phyloP scores from a whole-genome alignment of 768 basidiomycete species.

The Trametes maxima region DNA sequence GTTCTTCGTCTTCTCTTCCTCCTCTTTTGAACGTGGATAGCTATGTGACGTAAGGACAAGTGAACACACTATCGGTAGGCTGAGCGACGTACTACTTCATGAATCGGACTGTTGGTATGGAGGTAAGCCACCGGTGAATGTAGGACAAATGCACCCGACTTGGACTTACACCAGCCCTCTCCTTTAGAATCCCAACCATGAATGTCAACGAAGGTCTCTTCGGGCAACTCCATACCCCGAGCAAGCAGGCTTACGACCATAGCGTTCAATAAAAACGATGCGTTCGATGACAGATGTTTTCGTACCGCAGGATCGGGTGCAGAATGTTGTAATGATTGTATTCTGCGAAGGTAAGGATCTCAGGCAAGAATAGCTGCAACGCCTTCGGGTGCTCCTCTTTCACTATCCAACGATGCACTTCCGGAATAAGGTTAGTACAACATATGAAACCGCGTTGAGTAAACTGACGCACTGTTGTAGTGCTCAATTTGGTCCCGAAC shows the following conservation, averaged over 20 bases:
- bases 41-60: conserved; percentile 20
- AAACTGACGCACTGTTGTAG: conserved; percentile 40
- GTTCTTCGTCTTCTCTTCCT: conserved; percentile 33
- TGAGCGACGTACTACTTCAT: conserved; percentile 60
- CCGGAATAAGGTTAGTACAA: neutral
- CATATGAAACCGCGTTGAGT: neutral
- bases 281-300: neutral
- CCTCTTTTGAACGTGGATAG: conserved; percentile 37
- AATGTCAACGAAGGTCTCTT: conserved; percentile 36
- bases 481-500: conserved; percentile 50
- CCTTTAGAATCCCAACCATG: conserved; percentile 33
- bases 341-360: conserved; percentile 33
- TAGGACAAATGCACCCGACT: neutral
- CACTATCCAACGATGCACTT: conserved; percentile 34
- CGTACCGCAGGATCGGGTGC: conserved; percentile 32
- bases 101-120: conserved; percentile 47
- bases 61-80: neutral
- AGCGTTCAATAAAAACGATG: neutral
- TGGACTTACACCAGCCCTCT: conserved; percentile 33
- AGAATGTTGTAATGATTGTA: conserved; percentile 35
- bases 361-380: conserved; percentile 34
- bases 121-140: neutral
- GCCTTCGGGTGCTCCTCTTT: conserved; percentile 33
- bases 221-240: conserved; percentile 36
- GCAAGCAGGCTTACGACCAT: conserved; percentile 33